Evolutionary conservation across 1,284 basidiomycete genomes (phyloP), one percentile per base, ranked within the genome.

Genomic region (Leccinum pachyderme): DNA sequence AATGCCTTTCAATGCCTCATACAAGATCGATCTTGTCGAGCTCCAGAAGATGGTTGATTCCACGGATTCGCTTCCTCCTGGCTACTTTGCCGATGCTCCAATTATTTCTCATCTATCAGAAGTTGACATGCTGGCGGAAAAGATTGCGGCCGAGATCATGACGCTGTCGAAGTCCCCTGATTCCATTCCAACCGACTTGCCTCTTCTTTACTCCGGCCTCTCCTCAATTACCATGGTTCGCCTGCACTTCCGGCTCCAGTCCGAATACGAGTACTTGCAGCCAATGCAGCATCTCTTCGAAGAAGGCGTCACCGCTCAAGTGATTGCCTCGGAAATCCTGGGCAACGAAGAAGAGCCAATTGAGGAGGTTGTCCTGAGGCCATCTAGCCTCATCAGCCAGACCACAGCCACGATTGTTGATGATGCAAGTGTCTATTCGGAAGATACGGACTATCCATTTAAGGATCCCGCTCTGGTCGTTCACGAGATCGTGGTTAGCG

Each of bases 1-100:
- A 47, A 65, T 67, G 66, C 67, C 65, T 4, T 67, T 68, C 52
- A 70, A 70, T 6, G 47, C 67, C 0, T 68, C 64, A 5, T 68
- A 70, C 59, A 67, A 70, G 57, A 57, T 67, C 13, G 65, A 67
- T 47, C 56, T 69, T 13, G 59, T 49, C n/a, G 44, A 50, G 29
- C 64, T 67, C 18, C 68, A 67, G 48, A 57, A 52, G 37, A 51
- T 68, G 50, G 60, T 49, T 2, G 68, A 68, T 47, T 61, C 59
- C 43, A 46, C 37, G 6, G 63, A 63, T 8, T 18, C 18, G 13
- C 48, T 59, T 18, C 39, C 43, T 28, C 59, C 54, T 15, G 49
- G 63, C 13, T 28, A 43, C 12, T 57, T 22, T 32, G 56, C 55
- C 15, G 47, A 63, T 3, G 51, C 54, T 18, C 33, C 47, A 2